These are phyloP conservation scores for Myriosclerotinia curreyana DNA, from an alignment of 2,329 filamentous ascomycete genomes.

Conservation along the genomic window DNA sequence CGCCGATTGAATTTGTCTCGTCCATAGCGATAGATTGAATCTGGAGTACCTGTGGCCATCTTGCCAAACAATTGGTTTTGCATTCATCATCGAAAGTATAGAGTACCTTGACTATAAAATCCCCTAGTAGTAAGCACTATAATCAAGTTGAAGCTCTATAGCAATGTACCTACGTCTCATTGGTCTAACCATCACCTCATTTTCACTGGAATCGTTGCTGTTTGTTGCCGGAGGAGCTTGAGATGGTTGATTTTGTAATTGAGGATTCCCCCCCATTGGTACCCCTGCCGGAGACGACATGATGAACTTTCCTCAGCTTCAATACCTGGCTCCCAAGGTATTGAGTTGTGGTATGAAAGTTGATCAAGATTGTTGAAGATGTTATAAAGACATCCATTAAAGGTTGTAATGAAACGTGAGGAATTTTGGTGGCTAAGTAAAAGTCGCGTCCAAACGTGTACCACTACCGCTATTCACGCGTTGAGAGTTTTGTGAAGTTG, in stretches of 20 bases:
- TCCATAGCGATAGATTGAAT: slow-evolving; percentile 80
- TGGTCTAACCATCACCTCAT: slow-evolving; percentile 48
- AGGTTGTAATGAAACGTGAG: slow-evolving; percentile 18
- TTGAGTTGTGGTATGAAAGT: slow-evolving; percentile 25
- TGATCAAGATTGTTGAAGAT: slow-evolving; percentile 24
- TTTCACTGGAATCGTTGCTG: slow-evolving; percentile 40
- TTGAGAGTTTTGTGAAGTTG: slow-evolving; percentile 20
- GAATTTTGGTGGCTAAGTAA: slow-evolving; percentile 32
- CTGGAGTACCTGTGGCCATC: slow-evolving; percentile 74
- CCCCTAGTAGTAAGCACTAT: slow-evolving; percentile 28
- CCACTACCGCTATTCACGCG: slow-evolving; percentile 18
- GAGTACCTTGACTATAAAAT: slow-evolving; percentile 77
- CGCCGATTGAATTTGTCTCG: slow-evolving; percentile 75
- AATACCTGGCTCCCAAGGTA: slow-evolving; percentile 26
- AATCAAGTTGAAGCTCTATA: background rate
- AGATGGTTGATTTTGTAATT: slow-evolving; percentile 25
- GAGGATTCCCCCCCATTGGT: slow-evolving; percentile 22
- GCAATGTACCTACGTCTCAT: slow-evolving; percentile 61
- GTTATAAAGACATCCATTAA: slow-evolving; percentile 30
- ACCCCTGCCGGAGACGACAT: slow-evolving; percentile 36
- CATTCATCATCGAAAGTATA: slow-evolving; percentile 92
- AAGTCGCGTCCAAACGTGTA: slow-evolving; percentile 29
- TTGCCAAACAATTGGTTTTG: slow-evolving; percentile 84
- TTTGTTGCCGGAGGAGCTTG: slow-evolving; percentile 27
- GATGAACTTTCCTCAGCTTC: slow-evolving; percentile 27